Evolutionary conservation across 345 rosid species (phyloP), one percentile per base, ranked within the genome.

Genomic region (Brassica carinata): DNA sequence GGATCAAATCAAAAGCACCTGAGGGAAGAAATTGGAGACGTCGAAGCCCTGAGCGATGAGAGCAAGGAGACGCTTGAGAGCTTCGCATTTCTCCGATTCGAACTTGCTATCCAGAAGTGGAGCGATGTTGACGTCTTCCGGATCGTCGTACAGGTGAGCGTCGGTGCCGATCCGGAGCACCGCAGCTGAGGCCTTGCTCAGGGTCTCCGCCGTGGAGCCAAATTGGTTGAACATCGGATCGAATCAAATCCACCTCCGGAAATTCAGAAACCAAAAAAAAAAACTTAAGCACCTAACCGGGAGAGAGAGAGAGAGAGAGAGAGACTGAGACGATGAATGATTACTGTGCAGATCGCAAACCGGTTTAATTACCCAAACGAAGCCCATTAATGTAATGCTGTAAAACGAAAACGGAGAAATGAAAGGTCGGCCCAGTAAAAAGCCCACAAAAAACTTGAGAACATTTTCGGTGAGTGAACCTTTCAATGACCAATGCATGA

Each of bases 81-180:
- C 99, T 82, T 93, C 97, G 82, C 94, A 90, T 75, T 89, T 96
- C 91, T 93, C 98, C 7, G 96, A 89, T 79, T 96, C 98, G 83
- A 88, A 96, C 84, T 87, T 90, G 92, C 96, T 90, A 38, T 96
- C 99, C 27, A 96, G 93, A 70, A 93, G 86, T 18, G 96, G 89
- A 13, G 87, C 92, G 73, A 96, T 89, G 85, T 77, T 90, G 40
- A 93, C 97, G 70, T 93, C 99, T 38, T 96, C 98, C 0, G 97
- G 98, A 86, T 93, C 98, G 75, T 96, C 98, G 81, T 96, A 96
- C 14, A 96, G 90, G 88, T 96, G 99, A 7, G 99, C 99, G 71
- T 93, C 97, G 18, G 98, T 92, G 40, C 98, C 98, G 81, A 96
- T 89, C 72, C 99, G 89, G 81, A 87, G 87, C 82, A 96, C 85